These are phyloP conservation scores for Kingdonia uniflora DNA, from an alignment of 164 flowering plant genomes.

Conservation along the genomic window DNA sequence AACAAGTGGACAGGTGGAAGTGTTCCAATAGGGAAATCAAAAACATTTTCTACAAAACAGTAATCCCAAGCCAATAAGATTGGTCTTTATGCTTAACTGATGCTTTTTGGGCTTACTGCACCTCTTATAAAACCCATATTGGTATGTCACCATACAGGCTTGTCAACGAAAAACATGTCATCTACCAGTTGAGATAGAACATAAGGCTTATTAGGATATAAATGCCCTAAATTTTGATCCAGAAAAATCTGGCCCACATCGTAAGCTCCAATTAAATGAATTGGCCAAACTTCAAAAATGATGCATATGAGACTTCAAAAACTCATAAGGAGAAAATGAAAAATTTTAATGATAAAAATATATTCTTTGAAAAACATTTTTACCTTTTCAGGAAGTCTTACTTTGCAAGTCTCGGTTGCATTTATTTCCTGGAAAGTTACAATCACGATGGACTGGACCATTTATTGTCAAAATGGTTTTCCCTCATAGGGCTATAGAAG, in stretches of 20 bases:
- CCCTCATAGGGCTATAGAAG: too few species aligned
- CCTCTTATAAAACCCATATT: too few species aligned
- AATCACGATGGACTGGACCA: too few species aligned
- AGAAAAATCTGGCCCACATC: too few species aligned
- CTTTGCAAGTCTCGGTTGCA: neutral
- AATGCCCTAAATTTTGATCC: too few species aligned
- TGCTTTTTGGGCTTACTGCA: too few species aligned
- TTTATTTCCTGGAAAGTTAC: conserved; percentile 1
- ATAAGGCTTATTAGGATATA: neutral
- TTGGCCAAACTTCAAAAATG: too few species aligned
- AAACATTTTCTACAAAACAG: neutral
- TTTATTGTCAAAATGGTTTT: too few species aligned
- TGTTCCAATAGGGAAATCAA: conserved; percentile 1
- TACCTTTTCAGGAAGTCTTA: neutral
- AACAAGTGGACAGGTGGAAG: neutral
- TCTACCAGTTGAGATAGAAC: neutral
- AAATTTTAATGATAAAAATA: neutral
- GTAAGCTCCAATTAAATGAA: too few species aligned
- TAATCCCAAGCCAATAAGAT: neutral
- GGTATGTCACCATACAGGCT: neutral
- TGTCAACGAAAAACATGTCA: neutral
- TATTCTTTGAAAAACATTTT: neutral
- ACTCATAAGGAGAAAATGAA: neutral
- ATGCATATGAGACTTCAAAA: neutral
- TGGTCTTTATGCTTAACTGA: too few species aligned